These are phyloP conservation scores for Quercus lobata DNA, from an alignment of 331 rosid species.

Conservation along the genomic window DNA sequence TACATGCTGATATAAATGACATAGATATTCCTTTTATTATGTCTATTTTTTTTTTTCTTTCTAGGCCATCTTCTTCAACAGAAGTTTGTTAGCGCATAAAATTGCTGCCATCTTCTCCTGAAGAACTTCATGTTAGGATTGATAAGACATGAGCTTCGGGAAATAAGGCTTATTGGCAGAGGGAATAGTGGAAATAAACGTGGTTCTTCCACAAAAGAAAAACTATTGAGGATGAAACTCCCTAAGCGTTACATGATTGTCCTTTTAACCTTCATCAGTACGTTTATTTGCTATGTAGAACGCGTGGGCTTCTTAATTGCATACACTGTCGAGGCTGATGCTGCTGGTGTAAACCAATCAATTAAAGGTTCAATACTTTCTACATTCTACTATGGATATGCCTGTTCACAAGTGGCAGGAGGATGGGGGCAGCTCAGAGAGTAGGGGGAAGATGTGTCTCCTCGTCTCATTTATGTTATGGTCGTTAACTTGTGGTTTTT, in stretches of 20 bases:
- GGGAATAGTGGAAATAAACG: constrained; percentile 9
- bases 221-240: constrained; percentile 29
- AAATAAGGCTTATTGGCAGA: no score
- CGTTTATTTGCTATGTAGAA: constrained; percentile 85
- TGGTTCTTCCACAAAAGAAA: neutral
- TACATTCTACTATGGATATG: constrained; percentile 91
- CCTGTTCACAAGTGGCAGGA: constrained; percentile 94
- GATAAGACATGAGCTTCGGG: no score
- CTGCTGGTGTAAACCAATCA: constrained; percentile 63
- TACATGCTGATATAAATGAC: neutral
- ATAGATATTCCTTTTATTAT: no score
- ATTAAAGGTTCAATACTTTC: constrained; percentile 85
- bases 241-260: constrained; percentile 81
- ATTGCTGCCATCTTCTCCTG: constrained; percentile 3
- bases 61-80: no score
- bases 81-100: neutral
- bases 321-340: constrained; percentile 87
- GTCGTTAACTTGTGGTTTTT: constrained; percentile 77
- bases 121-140: neutral
- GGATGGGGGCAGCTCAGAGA: constrained; percentile 94
- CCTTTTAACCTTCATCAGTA: constrained; percentile 84
- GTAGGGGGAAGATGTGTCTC: constrained; percentile 81
- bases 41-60: no score
- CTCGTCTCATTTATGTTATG: constrained; percentile 78
- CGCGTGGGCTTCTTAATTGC: constrained; percentile 94